Evolutionary conservation across 1,284 basidiomycete species (phyloP).

Genomic region (Tausonia pullulans): DNA sequence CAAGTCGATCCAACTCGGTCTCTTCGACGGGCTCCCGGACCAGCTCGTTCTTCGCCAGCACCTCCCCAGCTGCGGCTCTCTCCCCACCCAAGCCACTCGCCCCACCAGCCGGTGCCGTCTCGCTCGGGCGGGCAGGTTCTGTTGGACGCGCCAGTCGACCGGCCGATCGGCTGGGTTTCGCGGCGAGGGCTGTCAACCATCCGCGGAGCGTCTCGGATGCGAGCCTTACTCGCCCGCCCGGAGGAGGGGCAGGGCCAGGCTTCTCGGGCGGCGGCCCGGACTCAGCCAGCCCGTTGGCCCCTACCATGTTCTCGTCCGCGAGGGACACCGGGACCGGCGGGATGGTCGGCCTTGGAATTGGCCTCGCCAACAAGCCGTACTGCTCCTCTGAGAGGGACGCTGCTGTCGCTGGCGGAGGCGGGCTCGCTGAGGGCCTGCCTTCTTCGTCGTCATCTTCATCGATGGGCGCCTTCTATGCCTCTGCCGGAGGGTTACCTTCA

Average conservation of each 20-base stretch:
- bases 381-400: slow-evolving; percentile 5
- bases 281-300: no score
- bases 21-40: background rate
- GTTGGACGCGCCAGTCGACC: background rate
- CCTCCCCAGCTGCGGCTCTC: background rate
- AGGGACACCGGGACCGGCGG: background rate
- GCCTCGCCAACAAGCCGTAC: background rate
- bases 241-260: background rate
- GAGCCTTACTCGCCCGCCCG: background rate
- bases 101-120: slow-evolving; percentile 17
- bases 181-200: background rate
- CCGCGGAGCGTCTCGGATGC: background rate
- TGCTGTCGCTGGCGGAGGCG: no score
- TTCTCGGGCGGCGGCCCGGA: background rate
- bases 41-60: slow-evolving; percentile 8
- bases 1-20: no score
- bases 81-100: slow-evolving; percentile 6
- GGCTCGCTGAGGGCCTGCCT: no score
- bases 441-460: no score
- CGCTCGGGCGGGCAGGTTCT: slow-evolving; percentile 1
- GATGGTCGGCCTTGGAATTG: background rate
- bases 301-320: no score
- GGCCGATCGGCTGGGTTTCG: background rate
- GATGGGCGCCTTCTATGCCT: no score
- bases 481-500: no score